Base-by-base conservation (phyloP, 2,329 filamentous ascomycete genomes). In the Fusarium tanahbumbuense region DNA sequence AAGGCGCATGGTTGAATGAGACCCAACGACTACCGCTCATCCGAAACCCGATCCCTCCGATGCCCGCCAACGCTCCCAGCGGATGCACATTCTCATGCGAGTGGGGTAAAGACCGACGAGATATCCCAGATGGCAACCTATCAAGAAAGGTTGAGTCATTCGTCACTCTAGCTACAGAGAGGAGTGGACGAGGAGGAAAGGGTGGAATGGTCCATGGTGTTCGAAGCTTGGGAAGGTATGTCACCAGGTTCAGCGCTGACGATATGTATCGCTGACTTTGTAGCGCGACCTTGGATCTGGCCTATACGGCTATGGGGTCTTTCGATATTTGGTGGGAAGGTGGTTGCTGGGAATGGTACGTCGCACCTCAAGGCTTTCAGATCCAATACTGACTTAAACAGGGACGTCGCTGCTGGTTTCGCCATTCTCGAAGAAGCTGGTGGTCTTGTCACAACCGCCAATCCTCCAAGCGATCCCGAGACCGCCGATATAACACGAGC, bases 321-420 rank as follows among this genome's bases (percentile, higher is more conserved):
- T 90, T 93, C 70, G 92, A 94, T 78, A 92, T 93, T 13, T 93
- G 92, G 91, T 94, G 91, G 91, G 91, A 94, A 76, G 92, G 91
- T 5, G 91, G 91, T 0, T 93, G 91, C 74, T 93, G 91, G 91
- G 92, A 93, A 79, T 94, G 92, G 89, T 90, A 73, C 70, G 84
- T 78, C 22, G 8, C n/a, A n/a, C 7, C 28, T 15, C 13, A 7
- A 30, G 28, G 13, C 28, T 8, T 30, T 30, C 3, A 15, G 25
- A 25, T 9, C 8, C 25, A 27, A 27, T 27, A 27, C 25, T 27
- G 9, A 27, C 25, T 27, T 15, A 49, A 4, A n/a, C 5, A 86
- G 86, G 91, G 92, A 94, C 71, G 92, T 93, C 6, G 91, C 91
- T 3, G 92, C 92, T 15, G 92, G 91, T 3, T 89, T 93, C 62